Percentiles rank a stretch among this genome's conserved stretches.
phyloP scores from a whole-genome alignment of 2,329 filamentous ascomycete species.

The Talaromyces sp. region DNA sequence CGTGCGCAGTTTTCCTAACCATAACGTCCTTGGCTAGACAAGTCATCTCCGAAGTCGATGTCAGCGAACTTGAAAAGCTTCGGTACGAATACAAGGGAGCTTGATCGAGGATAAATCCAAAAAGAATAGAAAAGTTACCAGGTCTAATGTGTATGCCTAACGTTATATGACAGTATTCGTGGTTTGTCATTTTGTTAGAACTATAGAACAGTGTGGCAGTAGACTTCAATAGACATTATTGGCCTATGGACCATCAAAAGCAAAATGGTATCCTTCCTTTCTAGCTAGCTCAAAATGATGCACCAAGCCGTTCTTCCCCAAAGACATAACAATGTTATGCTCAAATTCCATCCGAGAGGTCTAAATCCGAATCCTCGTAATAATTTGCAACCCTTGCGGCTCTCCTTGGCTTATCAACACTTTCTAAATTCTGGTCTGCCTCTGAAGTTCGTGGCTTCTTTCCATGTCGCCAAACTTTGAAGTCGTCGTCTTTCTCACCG shows the following conservation, averaged over 20 bases:
- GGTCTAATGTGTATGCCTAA: background rate
- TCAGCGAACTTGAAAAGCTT: conserved; percentile 34
- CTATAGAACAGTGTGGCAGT: background rate
- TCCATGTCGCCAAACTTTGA: conserved; percentile 18
- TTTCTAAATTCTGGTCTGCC: background rate
- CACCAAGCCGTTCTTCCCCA: background rate
- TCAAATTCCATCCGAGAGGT: conserved; percentile 10
- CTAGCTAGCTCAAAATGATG: background rate
- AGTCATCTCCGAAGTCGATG: conserved; percentile 36
- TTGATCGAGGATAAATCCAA: conserved; percentile 13
- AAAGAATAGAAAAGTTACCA: background rate
- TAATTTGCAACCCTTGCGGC: conserved; percentile 12
- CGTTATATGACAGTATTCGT: background rate
- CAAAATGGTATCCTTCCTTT: background rate
- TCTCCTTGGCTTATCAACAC: conserved; percentile 10
- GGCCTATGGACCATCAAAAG: background rate
- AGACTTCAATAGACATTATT: background rate
- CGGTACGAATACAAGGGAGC: conserved; percentile 41
- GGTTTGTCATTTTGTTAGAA: background rate
- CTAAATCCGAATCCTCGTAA: conserved; percentile 15
- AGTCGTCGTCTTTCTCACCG: conserved; percentile 29
- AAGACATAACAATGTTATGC: background rate
- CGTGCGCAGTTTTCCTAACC: conserved; percentile 29
- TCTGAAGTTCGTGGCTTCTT: background rate
- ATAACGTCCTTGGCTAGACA: conserved; percentile 29